Base-by-base conservation (phyloP, 1,139 yeast genomes). In the Pichia inconspicua region DNA sequence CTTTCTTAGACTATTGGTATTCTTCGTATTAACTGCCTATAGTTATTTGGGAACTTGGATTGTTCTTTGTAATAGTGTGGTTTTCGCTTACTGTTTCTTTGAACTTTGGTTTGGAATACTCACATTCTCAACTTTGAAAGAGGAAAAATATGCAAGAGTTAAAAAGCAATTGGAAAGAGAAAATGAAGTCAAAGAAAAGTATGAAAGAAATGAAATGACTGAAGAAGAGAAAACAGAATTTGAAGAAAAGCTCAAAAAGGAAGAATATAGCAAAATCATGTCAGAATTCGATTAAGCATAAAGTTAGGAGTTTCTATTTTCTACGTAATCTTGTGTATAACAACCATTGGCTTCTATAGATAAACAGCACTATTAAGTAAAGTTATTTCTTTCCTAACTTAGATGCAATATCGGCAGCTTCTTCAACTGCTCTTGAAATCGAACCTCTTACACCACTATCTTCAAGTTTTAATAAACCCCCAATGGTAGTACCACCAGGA, bases 401-500 rank as follows among this genome's bases (percentile, higher is more conserved):
- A 39, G 88, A 77, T 32, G 97, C 94, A 50, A 90, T 84, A 51
- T 75, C 75, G 19, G 97, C 87, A 38, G 97, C 92, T 63, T 89
- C 95, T 64, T 86, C 92, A 27, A 92, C 84, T 43, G 95, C 96
- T 58, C 89, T 76, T 44, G 95, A 81, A 59, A 92, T 84, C 25
- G 89, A 89, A 44, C 89, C 78, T 69, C 96, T 82, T 43, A 92
- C 86, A 42, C 90, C 95, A 46, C 81, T 81, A 58, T 89, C 96
- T 69, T 92, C 99, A 84, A 94, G 80, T 58, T 81, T 87, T 66
- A 90, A 76, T 53, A 94, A 72, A 0, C 99, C 99, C 5, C 96
- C 96, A 64, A 94, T 92, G 9, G 99, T 92, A 47, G 97, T 90
- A 37, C 99, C 99, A 34, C 95, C 98, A 17, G 99, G 99, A 0